phyloP scores from a whole-genome alignment of 768 basidiomycete species.

The Pleurotus pulmonarius region DNA sequence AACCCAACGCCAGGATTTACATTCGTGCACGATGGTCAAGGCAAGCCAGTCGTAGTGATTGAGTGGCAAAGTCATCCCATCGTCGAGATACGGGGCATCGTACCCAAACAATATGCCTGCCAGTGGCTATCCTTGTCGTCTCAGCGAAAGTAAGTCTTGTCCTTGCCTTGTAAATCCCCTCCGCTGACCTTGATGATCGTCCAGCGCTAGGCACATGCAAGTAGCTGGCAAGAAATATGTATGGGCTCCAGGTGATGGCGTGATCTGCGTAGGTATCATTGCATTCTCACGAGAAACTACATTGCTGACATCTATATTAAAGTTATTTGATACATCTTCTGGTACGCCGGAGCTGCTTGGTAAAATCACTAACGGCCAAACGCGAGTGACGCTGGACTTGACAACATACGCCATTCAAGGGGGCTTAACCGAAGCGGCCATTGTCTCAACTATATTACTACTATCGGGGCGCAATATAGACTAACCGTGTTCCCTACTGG shows the following conservation, averaged over 20 bases:
- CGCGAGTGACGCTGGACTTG: conserved; percentile 38
- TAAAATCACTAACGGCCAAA: conserved; percentile 32
- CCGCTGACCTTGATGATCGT: neutral
- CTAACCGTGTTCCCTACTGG: conserved; percentile 15
- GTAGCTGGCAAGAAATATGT: conserved; percentile 33
- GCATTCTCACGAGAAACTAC: neutral
- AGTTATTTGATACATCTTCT: conserved; percentile 8
- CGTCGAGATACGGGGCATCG: conserved; percentile 33
- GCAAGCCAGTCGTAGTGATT: conserved; percentile 33
- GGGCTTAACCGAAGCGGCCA: conserved; percentile 39
- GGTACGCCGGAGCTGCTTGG: conserved; percentile 17
- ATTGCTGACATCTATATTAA: conserved; percentile 15
- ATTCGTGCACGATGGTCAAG: conserved; percentile 31
- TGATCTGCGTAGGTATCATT: conserved; percentile 19
- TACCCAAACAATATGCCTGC: conserved; percentile 28
- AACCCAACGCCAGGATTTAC: conserved; percentile 32
- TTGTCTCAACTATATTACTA: conserved; percentile 44
- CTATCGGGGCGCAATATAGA: conserved; percentile 48
- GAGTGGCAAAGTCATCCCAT: conserved; percentile 34
- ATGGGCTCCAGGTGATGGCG: conserved; percentile 30
- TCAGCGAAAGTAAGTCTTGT: conserved; percentile 33
- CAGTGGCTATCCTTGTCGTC: conserved; percentile 41
- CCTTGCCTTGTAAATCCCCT: neutral
- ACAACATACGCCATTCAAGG: conserved; percentile 41
- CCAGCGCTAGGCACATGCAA: conserved; percentile 35